These are phyloP conservation scores for Rhinocladiella similis DNA, from an alignment of 2,329 filamentous ascomycete species.

Conservation along the genomic window DNA sequence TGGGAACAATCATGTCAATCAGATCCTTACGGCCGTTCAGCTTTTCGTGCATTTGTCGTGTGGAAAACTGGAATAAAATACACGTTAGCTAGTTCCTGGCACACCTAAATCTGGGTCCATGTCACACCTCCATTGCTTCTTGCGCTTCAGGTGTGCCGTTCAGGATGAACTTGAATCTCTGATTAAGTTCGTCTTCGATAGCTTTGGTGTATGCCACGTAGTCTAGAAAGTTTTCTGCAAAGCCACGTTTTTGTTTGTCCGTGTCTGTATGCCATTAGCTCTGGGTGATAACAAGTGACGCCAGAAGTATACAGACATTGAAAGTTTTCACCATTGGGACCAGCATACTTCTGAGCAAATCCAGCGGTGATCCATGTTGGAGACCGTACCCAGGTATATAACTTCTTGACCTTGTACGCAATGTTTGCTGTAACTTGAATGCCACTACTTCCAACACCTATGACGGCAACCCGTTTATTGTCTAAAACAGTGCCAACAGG, in stretches of 20 bases:
- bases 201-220: constrained; percentile 47
- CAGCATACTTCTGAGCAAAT: constrained; percentile 29
- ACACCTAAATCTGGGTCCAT: no score
- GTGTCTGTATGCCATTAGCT: constrained; percentile 38
- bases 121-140: constrained; percentile 33
- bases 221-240: constrained; percentile 19
- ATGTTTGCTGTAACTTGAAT: constrained; percentile 39
- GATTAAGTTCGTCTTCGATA: constrained; percentile 53
- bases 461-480: constrained; percentile 30
- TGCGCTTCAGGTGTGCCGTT: constrained; percentile 49
- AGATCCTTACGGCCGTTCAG: constrained; percentile 38
- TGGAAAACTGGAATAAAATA: constrained; percentile 11
- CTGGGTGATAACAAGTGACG: no score
- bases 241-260: constrained; percentile 21
- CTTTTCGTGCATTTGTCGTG: constrained; percentile 20
- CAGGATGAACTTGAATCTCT: constrained; percentile 55
- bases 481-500: constrained; percentile 31
- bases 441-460: constrained; percentile 30
- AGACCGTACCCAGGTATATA: constrained; percentile 33
- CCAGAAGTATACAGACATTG: constrained; percentile 42
- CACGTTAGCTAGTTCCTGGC: no score
- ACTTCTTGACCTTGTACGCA: constrained; percentile 36
- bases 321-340: constrained; percentile 27
- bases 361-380: constrained; percentile 34
- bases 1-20: constrained; percentile 46